phyloP scores from a whole-genome alignment of 2,329 filamentous ascomycete species.

The Apiospora aurea region DNA sequence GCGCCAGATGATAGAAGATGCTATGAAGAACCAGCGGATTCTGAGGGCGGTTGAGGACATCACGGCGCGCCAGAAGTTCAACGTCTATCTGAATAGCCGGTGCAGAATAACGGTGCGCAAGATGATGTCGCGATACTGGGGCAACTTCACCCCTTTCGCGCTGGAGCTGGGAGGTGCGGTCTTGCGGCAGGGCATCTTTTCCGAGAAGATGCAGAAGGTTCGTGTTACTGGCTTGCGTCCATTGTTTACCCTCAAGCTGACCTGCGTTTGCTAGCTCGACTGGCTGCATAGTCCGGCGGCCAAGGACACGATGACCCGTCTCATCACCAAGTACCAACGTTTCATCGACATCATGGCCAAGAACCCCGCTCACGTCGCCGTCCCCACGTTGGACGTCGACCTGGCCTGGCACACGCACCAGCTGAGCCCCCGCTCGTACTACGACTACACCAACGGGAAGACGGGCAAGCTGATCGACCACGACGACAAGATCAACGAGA shows the following conservation, averaged over 20 bases:
- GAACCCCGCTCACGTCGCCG: conserved; percentile 56
- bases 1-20: conserved; percentile 55
- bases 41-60: conserved; percentile 51
- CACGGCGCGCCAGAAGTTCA: conserved; percentile 31
- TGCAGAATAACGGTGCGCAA: conserved; percentile 60
- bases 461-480: conserved; percentile 72
- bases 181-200: conserved; percentile 69
- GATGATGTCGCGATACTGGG: conserved; percentile 77
- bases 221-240: background rate
- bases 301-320: conserved; percentile 66
- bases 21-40: conserved; percentile 46
- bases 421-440: conserved; percentile 70
- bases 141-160: conserved; percentile 69
- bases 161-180: conserved; percentile 72
- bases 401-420: conserved; percentile 85
- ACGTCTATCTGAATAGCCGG: background rate
- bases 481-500: conserved; percentile 82
- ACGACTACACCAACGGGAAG: conserved; percentile 55
- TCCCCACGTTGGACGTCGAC: conserved; percentile 79
- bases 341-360: conserved; percentile 67
- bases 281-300: conserved; percentile 76
- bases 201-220: conserved; percentile 73
- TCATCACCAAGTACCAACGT: conserved; percentile 69
- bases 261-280: conserved; percentile 58
- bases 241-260: background rate